phyloP scores from a whole-genome alignment of 2,329 filamentous ascomycete genomes.

The Xylaria sp. region DNA sequence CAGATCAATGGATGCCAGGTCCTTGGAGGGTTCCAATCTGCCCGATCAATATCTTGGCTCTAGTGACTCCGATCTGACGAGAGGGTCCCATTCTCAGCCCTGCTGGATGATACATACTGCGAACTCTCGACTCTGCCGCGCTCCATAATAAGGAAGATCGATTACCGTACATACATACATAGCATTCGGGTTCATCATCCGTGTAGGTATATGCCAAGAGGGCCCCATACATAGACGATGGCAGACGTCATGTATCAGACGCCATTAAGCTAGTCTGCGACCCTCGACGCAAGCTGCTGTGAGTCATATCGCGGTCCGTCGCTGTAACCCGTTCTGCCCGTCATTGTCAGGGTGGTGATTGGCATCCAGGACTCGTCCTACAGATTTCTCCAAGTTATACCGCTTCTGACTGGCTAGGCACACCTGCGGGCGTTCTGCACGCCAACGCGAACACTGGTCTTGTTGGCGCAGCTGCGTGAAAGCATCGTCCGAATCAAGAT shows the following conservation, averaged over 20 bases:
- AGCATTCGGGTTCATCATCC: slow-evolving; percentile 2
- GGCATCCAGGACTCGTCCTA: slow-evolving; percentile 8
- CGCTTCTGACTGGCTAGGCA: slow-evolving; percentile 20
- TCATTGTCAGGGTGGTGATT: slow-evolving; percentile 7
- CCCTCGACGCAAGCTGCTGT: slow-evolving; percentile 28
- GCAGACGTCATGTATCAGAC: slow-evolving; percentile 29
- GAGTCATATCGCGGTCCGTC: slow-evolving; percentile 30
- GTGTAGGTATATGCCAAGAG: slow-evolving; percentile 10
- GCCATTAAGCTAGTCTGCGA: slow-evolving; percentile 21
- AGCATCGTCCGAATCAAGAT: slow-evolving; percentile 24
- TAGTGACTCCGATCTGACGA: neutral
- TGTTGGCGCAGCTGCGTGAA: slow-evolving; percentile 26
- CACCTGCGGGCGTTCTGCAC: slow-evolving; percentile 21
- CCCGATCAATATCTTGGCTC: neutral
- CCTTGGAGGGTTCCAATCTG: too few relatives aligned
- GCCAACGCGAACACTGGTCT: slow-evolving; percentile 19
- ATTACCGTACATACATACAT: too few relatives aligned
- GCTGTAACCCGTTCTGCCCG: slow-evolving; percentile 2
- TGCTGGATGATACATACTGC: slow-evolving; percentile 7
- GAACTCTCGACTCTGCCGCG: neutral
- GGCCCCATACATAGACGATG: neutral
- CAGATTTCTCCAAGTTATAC: slow-evolving; percentile 10
- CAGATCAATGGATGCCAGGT: neutral
- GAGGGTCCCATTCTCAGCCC: slow-evolving; percentile 15
- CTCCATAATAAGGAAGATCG: too few relatives aligned